These are phyloP conservation scores for Knoxdaviesia capensis DNA, from an alignment of 2,329 filamentous ascomycete genomes.

Conservation along the genomic window DNA sequence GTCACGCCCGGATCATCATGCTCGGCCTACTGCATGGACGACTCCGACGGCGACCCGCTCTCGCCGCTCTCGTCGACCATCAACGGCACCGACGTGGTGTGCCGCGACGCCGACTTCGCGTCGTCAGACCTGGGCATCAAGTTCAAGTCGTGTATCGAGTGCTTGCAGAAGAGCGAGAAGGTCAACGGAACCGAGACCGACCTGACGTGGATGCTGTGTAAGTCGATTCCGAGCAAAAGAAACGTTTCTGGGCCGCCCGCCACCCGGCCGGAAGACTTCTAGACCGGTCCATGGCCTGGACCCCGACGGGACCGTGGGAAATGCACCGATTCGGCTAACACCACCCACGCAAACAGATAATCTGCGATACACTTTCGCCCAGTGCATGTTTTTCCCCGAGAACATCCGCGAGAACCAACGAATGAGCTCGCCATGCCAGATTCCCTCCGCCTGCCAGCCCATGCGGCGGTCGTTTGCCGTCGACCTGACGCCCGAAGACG, in stretches of 20 bases:
- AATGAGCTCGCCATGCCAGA: constrained; percentile 20
- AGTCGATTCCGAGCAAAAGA: constrained; percentile 5
- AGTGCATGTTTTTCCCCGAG: constrained; percentile 21
- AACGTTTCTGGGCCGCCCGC: not conserved
- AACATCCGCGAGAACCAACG: constrained; percentile 12
- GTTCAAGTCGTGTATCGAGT: constrained; percentile 24
- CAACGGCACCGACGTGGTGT: constrained; percentile 24
- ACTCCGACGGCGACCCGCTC: constrained; percentile 12
- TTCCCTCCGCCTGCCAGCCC: constrained; percentile 18
- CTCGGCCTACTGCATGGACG: constrained; percentile 23
- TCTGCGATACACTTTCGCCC: constrained; percentile 23
- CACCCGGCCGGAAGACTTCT: not conserved
- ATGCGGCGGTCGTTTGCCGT: constrained; percentile 19
- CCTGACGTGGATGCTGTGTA: constrained; percentile 26
- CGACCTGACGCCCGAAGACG: constrained; percentile 8
- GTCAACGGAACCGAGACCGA: constrained; percentile 19
- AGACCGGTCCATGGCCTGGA: not conserved
- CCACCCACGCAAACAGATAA: constrained; percentile 19
- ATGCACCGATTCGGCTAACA: constrained; percentile 5
- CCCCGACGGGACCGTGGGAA: too few species aligned
- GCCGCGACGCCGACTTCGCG: constrained; percentile 19
- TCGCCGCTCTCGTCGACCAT: constrained; percentile 19
- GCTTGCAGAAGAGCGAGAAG: constrained; percentile 23
- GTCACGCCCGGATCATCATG: constrained; percentile 31
- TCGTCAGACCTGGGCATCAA: constrained; percentile 18